Base-by-base conservation (phyloP, 1,284 basidiomycete species). In the Ustilago bromivora region DNA sequence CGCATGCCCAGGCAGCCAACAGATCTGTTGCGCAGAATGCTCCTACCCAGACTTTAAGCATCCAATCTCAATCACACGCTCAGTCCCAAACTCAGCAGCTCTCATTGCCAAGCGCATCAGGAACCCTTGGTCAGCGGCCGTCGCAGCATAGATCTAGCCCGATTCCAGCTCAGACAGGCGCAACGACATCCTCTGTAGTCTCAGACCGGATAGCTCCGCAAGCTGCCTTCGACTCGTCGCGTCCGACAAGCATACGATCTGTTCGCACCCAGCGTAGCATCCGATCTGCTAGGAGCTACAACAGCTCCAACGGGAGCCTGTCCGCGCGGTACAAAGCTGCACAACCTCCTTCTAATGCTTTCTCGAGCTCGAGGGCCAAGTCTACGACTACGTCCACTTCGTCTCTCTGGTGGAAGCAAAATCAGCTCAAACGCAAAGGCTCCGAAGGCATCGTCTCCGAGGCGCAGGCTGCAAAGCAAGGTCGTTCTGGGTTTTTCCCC, bases 371-470 rank as follows among this genome's bases (percentile, higher is more conserved):
- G 31, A 59, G 19, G n/a, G 11, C 51, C 52, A 65, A 40, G 17
- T 28, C 51, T 46, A 10, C 13, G 12, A 19, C 23, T 36, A 40
- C 28, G 11, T 17, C 34, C 2, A 38, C 28, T 7, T 34, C 41
- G 1, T n/a, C 51, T 8, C 32, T 35, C 28, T 66, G 64, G 64
- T 66, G 64, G 64, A 59, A 57, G 19, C 64, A 66, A 31, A 66
- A 59, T n/a, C 43, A 55, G 12, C 53, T 66, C 15, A 66, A 66
- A 38, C 57, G 58, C 53, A 66, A 66, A 43, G 64, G 57, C 28
- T 66, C 64, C 3, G 57, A 47, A 23, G 58, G 64, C 35, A 54
- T 57, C 19, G 43, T 46, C 12, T 53, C 49, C 15, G 64, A 61
- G 46, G 52, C 46, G 35, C 58, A 58, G 41, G 57, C 57, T 19